Base-by-base conservation (phyloP, 169 alveolate species). In the Plasmodium berghei region DNA sequence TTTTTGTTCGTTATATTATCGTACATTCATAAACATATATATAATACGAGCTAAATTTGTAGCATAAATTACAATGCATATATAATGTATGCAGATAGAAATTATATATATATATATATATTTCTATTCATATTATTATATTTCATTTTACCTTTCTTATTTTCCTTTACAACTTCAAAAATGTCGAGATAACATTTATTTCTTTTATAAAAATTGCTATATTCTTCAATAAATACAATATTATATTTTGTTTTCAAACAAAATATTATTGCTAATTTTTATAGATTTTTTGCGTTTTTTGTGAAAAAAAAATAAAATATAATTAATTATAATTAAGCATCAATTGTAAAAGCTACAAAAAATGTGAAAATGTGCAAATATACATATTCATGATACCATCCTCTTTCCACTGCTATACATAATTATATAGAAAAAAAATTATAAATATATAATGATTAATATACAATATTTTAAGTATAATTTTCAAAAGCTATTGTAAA, bases 61-160 rank as follows among this genome's bases (percentile, higher is more conserved):
- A 34, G 42, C 42, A 34, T 34, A 34, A 34, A 34, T 3, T 34
- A 34, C 42, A 34, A 34, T 3, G 42, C 8, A 34, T 3, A 34
- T 34, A 34, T 34, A 34, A 34, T 34, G 42, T 34, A 16, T 10
- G 80, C 46, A 70, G 20, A 12, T 42, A 70, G 49, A 5, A 22
- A 72, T 20, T 28, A 9, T 54, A 72, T 72, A 34, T 59, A 9
- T 54, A 54, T 72, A 34, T 59, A 18, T 42, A 72, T 5, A 16
- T 10, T 6, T 18, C 22, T 73, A 58, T 9, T 10, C 49, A 18
- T 16, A 24, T 73, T n/a, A 58, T 42, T 40, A 34, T 73, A 40
- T 73, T 73, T 73, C 24, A 56, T 73, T 73, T 73, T 73, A 73
- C 87, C 63, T 72, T 72, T 58, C 26, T 73, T 42, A 52, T 49